Evolutionary conservation across 495 filamentous ascomycete genomes (phyloP).

Genomic region (Penicillium malachiteum): DNA sequence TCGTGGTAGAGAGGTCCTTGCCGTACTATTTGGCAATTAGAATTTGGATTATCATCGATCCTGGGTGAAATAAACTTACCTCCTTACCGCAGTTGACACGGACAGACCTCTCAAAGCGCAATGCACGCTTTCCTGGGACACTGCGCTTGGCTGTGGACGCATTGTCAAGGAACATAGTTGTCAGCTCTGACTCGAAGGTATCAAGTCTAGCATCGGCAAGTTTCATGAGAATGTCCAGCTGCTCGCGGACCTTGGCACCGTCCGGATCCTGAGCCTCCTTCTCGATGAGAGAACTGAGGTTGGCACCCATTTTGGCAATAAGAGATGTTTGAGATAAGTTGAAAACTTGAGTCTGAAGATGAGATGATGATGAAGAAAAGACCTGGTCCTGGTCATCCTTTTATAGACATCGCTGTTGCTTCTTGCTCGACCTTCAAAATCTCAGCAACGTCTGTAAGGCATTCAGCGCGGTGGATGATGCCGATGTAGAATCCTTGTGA

Average conservation of each 20-base stretch:
- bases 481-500: too few relatives aligned
- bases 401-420: too few relatives aligned
- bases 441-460: too few relatives aligned
- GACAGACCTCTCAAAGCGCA: neutral
- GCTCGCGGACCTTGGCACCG: neutral
- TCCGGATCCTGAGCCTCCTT: too few relatives aligned
- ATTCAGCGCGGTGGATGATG: too few relatives aligned
- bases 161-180: neutral
- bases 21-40: neutral
- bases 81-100: neutral
- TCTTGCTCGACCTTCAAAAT: too few relatives aligned
- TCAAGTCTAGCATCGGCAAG: neutral
- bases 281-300: too few relatives aligned
- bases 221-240: neutral
- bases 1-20: neutral
- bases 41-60: neutral
- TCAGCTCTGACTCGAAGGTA: neutral
- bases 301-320: too few relatives aligned
- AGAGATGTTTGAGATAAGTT: too few relatives aligned
- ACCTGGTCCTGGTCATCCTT: too few relatives aligned
- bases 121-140: neutral
- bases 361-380: too few relatives aligned
- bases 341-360: too few relatives aligned
- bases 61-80: neutral
- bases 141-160: neutral